Base-by-base conservation (phyloP, 1,139 yeast genomes). In the Wickerhamomyces sp. region DNA sequence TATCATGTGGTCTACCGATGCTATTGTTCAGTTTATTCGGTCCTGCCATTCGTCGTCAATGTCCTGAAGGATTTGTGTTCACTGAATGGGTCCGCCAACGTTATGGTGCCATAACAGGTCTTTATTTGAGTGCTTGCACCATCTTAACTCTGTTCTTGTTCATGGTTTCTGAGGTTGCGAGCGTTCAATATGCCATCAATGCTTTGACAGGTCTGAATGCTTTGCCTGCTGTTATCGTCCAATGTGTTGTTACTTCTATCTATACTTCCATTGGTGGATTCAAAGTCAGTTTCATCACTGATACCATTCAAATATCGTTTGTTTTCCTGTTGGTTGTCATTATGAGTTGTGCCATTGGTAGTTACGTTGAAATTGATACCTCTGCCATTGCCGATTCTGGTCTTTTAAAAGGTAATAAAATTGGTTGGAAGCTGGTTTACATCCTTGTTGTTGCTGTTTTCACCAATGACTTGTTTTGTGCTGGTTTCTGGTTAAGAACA, bases 1-100 rank as follows among this genome's bases (percentile, higher is more conserved):
- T 86, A n/a, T 64, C 82, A 24, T 93, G 95, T 23, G 79, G 95
- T 2, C 58, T 88, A 32, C 97, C 97, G 4, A 79, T 89, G 60
- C 65, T 85, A 43, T 62, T 87, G 15, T 89, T 89, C 64, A 88
- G 94, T 1, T 69, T 74, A 35, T 63, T 85, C 38, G 96, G 96
- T 0, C 96, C 96, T 0, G 57, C 78, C 11, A 81, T 89, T 42
- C 69, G 96, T 47, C 72, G 66, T 41, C 73, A 73, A 47, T 85
- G 95, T 52, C 96, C 97, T 1, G 78, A 84, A 9, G 97, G 96
- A 5, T 89, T 89, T 55, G 87, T 89, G 27, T 66, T 89, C 45
- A 86, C 96, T n/a, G 96, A 88, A 56, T 89, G 97, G 97, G 93
- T 86, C 12, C 72, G 86, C 52, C 77, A 75, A 28, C 68, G 96